Evolutionary conservation across 2,329 filamentous ascomycete genomes (phyloP).

Genomic region (Didymella arachidicola): DNA sequence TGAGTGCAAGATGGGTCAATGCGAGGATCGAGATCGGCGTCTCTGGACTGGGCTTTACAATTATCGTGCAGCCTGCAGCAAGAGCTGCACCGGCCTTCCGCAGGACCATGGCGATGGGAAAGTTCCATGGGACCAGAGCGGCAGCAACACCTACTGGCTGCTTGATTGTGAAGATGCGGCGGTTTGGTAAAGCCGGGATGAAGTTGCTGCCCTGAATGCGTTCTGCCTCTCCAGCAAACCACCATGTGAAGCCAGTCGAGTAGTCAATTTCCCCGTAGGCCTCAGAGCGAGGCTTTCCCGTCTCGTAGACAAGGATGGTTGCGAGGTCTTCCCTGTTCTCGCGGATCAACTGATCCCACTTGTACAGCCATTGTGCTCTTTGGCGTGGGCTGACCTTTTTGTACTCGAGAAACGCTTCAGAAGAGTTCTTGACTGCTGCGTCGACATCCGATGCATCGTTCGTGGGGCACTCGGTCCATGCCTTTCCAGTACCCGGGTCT

Average conservation of each 20-base stretch:
- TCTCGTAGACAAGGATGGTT: slow-evolving; percentile 68
- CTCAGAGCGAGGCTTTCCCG: slow-evolving; percentile 62
- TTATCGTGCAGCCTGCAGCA: slow-evolving; percentile 77
- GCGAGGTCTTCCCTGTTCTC: slow-evolving; percentile 69
- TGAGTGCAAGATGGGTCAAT: slow-evolving; percentile 49
- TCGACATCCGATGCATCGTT: slow-evolving; percentile 67
- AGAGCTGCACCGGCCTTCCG: slow-evolving; percentile 73
- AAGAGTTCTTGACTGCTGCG: slow-evolving; percentile 64
- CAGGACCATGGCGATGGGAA: slow-evolving; percentile 72
- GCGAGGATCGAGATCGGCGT: slow-evolving; percentile 52
- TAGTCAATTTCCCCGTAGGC: slow-evolving; percentile 63
- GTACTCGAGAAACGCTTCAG: slow-evolving; percentile 68
- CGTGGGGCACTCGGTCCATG: slow-evolving; percentile 58
- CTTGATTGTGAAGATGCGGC: slow-evolving; percentile 75
- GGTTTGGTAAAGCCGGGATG: slow-evolving; percentile 65
- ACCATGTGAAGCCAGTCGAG: slow-evolving; percentile 63
- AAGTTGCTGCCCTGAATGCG: slow-evolving; percentile 69
- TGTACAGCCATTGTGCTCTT: slow-evolving; percentile 68
- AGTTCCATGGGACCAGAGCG: slow-evolving; percentile 77
- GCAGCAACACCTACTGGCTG: slow-evolving; percentile 74
- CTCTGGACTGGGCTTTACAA: slow-evolving; percentile 59
- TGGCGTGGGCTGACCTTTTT: slow-evolving; percentile 66
- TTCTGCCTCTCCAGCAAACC: slow-evolving; percentile 62
- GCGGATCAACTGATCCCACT: slow-evolving; percentile 71
- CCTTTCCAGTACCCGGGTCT: slow-evolving; percentile 62